These are phyloP conservation scores for Colletotrichum magnum DNA, from an alignment of 2,329 filamentous ascomycete genomes.

Conservation along the genomic window DNA sequence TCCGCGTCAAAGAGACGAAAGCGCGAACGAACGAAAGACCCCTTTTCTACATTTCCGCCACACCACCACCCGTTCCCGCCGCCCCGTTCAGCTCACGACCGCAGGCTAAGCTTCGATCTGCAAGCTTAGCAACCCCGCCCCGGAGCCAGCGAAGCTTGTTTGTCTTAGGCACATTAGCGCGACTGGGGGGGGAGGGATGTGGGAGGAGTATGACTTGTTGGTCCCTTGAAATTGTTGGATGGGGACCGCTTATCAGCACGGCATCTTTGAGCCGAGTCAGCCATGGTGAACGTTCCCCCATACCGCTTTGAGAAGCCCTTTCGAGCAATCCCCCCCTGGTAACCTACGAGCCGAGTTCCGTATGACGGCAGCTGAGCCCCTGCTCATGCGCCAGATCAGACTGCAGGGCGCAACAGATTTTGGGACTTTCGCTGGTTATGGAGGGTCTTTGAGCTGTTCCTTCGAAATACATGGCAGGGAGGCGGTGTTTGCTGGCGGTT, in stretches of 20 bases:
- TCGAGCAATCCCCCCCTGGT: slow-evolving; percentile 1
- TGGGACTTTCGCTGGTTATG: neutral
- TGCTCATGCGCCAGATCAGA: too few relatives aligned
- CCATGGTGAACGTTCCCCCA: neutral
- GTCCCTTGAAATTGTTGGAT: too few relatives aligned
- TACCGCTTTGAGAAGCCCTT: slow-evolving; percentile 2
- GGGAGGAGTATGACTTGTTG: too few relatives aligned
- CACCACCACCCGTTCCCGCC: too few relatives aligned
- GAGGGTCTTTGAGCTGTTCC: neutral
- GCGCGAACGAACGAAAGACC: too few relatives aligned
- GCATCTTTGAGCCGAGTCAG: slow-evolving; percentile 13
- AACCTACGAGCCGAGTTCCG: slow-evolving; percentile 12
- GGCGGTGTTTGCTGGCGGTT: neutral
- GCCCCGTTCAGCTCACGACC: too few relatives aligned
- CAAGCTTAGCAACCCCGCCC: neutral
- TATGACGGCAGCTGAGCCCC: slow-evolving; percentile 6
- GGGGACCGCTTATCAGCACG: slow-evolving; percentile 7
- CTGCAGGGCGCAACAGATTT: neutral
- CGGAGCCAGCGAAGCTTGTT: slow-evolving; percentile 34
- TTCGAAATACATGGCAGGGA: neutral
- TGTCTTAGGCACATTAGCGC: slow-evolving; percentile 20
- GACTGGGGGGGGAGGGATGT: neutral
- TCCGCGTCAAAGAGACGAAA: too few relatives aligned
- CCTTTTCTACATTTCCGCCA: neutral
- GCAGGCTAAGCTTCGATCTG: too few relatives aligned